Evolutionary conservation across 2,329 filamentous ascomycete species (phyloP).

Genomic region (Pseudogymnoascus sp.): DNA sequence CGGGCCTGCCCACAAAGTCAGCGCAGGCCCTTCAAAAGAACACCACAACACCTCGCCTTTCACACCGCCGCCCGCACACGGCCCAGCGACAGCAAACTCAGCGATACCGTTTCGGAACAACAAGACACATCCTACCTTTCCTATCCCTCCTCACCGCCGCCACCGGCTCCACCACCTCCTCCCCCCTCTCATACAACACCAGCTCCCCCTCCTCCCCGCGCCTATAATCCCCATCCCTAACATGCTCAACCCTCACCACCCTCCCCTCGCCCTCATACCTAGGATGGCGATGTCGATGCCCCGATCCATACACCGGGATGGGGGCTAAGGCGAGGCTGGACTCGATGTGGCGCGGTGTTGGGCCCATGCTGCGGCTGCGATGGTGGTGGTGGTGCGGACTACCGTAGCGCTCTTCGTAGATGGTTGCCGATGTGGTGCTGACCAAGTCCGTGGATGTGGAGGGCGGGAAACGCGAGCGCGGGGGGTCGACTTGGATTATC

Average conservation of each 20-base stretch:
- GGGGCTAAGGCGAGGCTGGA: conserved; percentile 32
- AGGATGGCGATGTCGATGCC: conserved; percentile 27
- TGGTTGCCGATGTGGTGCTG: conserved; percentile 28
- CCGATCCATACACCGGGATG: conserved; percentile 28
- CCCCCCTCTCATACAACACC: conserved; percentile 47
- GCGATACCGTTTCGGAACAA: conserved; percentile 59
- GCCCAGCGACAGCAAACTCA: conserved; percentile 30
- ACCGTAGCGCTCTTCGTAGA: conserved; percentile 27
- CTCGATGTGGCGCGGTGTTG: conserved; percentile 15
- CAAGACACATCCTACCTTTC: conserved; percentile 92
- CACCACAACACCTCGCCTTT: conserved; percentile 21
- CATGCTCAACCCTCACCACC: conserved; percentile 67
- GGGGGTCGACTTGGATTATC: neutral
- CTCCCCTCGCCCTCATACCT: conserved; percentile 28
- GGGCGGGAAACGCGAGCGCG: conserved; percentile 14
- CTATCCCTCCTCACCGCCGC: conserved; percentile 55
- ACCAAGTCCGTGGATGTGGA: conserved; percentile 29
- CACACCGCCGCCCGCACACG: neutral
- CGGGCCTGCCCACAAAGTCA: conserved; percentile 41
- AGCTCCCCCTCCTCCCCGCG: conserved; percentile 47
- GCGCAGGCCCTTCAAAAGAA: conserved; percentile 17
- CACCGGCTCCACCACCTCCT: conserved; percentile 46
- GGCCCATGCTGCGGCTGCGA: neutral
- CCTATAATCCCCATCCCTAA: conserved; percentile 57
- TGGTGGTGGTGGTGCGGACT: conserved; percentile 26